Evolutionary conservation across 2,329 filamentous ascomycete genomes (phyloP).

Genomic region (Gyromitra esculenta): DNA sequence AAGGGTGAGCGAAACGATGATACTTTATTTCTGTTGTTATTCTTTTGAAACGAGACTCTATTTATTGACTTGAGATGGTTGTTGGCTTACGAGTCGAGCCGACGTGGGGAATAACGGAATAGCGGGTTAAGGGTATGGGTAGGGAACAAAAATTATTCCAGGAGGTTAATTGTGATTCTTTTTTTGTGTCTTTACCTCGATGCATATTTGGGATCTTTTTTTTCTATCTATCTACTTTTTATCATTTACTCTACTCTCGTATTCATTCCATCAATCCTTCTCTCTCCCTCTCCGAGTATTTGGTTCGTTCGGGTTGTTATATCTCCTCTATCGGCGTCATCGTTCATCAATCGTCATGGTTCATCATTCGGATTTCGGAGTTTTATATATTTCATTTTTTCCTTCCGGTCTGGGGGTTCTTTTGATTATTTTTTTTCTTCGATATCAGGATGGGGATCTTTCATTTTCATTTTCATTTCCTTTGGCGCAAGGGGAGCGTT

Average conservation of each 20-base stretch:
- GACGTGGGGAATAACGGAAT: background rate
- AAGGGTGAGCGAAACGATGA: conserved; percentile 39
- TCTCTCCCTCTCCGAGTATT: conserved; percentile 39
- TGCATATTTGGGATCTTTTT: conserved; percentile 43
- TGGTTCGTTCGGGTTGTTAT: conserved; percentile 41
- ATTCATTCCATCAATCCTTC: conserved; percentile 45
- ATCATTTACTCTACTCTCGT: conserved; percentile 50
- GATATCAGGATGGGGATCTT: conserved; percentile 25
- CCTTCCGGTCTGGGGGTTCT: conserved; percentile 36
- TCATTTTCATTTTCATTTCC: background rate
- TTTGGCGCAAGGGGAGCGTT: conserved; percentile 23
- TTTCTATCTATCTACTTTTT: conserved; percentile 50
- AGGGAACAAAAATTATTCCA: conserved; percentile 44
- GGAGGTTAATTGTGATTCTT: conserved; percentile 47
- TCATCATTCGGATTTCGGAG: conserved; percentile 39
- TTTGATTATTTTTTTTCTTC: conserved; percentile 33
- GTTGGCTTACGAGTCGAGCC: conserved; percentile 30
- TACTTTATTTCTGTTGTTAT: conserved; percentile 42
- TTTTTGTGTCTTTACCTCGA: conserved; percentile 45
- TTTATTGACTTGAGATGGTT: conserved; percentile 42
- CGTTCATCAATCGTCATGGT: conserved; percentile 32
- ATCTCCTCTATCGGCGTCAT: conserved; percentile 36
- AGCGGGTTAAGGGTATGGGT: conserved; percentile 39
- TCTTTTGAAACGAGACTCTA: conserved; percentile 40
- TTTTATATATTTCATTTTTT: conserved; percentile 46